Percentiles rank a stretch among this genome's conserved stretches.
phyloP scores from a whole-genome alignment of 768 basidiomycete species.

The Serpula lacrymans region DNA sequence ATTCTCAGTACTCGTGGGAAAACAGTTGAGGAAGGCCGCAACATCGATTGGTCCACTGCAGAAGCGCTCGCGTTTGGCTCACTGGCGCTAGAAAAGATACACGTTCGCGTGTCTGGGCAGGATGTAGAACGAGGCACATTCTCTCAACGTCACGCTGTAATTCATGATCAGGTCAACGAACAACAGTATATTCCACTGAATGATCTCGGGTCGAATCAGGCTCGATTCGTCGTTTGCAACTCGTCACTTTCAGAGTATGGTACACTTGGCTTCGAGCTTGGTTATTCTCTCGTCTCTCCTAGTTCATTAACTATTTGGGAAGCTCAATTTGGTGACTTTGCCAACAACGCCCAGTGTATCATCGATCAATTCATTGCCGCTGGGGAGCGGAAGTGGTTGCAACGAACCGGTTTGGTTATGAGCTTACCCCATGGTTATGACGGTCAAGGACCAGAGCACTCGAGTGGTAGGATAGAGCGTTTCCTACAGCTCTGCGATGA shows the following conservation, averaged over 20 bases:
- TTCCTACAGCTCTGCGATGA: constrained; percentile 99
- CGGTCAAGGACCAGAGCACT: constrained; percentile 98
- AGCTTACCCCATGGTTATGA: constrained; percentile 94
- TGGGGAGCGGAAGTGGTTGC: constrained; percentile 97
- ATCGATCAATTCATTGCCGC: constrained; percentile 99
- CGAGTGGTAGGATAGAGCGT: constrained; percentile 90
- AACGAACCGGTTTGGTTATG: constrained; percentile 88
- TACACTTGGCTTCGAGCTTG: constrained; percentile 93
- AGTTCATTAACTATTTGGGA: constrained; percentile 95
- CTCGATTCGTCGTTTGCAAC: constrained; percentile 94
- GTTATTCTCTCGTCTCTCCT: constrained; percentile 97
- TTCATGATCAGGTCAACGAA: constrained; percentile 95
- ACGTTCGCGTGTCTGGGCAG: constrained; percentile 95
- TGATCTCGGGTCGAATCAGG: constrained; percentile 83
- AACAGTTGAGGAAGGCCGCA: constrained; percentile 83
- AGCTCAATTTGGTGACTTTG: constrained; percentile 98
- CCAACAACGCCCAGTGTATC: constrained; percentile 95
- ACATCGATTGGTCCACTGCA: constrained; percentile 98
- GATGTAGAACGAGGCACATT: constrained; percentile 99
- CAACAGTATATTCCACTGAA: constrained; percentile 87
- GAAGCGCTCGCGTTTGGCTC: constrained; percentile 96
- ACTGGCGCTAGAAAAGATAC: constrained; percentile 87
- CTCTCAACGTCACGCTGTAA: constrained; percentile 95
- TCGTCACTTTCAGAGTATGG: constrained; percentile 96
- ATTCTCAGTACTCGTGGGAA: constrained; percentile 87